Percentiles rank a stretch among this genome's conserved stretches.
These are phyloP conservation scores for Nannochloropsis oceanica DNA, from an alignment of 108 stramenopile species.

Conservation along the genomic window DNA sequence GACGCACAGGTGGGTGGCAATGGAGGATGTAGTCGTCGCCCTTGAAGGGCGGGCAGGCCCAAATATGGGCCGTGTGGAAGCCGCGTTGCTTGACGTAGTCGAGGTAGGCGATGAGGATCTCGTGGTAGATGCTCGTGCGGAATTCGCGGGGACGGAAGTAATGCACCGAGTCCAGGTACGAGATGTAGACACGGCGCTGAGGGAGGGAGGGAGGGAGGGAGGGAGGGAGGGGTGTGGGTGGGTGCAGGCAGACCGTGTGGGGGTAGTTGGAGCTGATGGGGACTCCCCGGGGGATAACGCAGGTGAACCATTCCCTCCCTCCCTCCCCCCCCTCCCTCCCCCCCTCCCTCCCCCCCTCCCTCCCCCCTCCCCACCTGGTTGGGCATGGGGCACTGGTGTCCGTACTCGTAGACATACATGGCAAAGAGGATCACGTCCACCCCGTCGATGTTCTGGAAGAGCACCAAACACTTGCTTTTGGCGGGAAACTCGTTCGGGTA, in stretches of 20 bases:
- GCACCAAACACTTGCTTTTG: conserved; percentile 59
- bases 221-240: no score
- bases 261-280: neutral
- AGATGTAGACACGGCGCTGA: conserved; percentile 80
- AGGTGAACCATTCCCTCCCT: no score
- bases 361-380: conserved; percentile 42
- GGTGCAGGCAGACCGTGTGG: neutral
- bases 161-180: conserved; percentile 85
- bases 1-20: conserved; percentile 36
- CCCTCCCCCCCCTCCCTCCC: neutral
- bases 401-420: conserved; percentile 94
- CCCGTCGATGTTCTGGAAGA: conserved; percentile 86
- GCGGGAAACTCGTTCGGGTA: conserved; percentile 72
- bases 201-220: no score
- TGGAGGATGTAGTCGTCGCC: conserved; percentile 84
- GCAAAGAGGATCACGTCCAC: conserved; percentile 86
- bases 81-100: conserved; percentile 79
- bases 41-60: conserved; percentile 88
- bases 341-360: neutral
- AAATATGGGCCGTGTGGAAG: conserved; percentile 90
- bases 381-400: conserved; percentile 69
- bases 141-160: conserved; percentile 64
- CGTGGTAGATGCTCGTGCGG: conserved; percentile 72
- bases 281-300: neutral
- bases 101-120: conserved; percentile 71